Evolutionary conservation across 148 eudicot genomes (phyloP).

Genomic region (Camellia japonica): DNA sequence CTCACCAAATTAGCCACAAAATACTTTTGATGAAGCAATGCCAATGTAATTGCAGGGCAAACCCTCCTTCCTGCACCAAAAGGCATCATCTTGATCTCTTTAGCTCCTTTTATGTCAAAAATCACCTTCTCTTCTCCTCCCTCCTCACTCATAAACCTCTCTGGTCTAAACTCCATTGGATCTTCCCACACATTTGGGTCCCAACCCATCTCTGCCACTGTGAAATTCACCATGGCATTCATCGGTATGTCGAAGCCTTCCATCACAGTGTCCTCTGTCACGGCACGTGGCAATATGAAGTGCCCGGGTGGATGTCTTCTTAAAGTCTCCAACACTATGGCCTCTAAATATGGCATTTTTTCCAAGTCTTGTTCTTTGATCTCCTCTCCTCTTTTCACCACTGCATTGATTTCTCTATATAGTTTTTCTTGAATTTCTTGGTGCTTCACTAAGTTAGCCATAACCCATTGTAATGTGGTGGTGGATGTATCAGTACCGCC

Average conservation of each 20-base stretch:
- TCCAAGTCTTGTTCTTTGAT: constrained; percentile 20
- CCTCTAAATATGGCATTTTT: constrained; percentile 21
- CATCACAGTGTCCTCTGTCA: constrained; percentile 3
- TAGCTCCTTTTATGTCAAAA: constrained; percentile 16
- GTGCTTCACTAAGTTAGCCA: constrained; percentile 28
- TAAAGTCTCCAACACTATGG: constrained; percentile 21
- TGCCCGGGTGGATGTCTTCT: constrained; percentile 27
- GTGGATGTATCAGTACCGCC: constrained; percentile 21
- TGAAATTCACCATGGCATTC: constrained; percentile 18
- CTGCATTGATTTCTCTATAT: constrained; percentile 1
- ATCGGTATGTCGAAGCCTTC: constrained; percentile 19
- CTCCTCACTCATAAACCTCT: constrained; percentile 10
- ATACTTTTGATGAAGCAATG: constrained; percentile 18
- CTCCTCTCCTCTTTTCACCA: background rate
- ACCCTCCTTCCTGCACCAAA: constrained; percentile 25
- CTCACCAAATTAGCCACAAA: constrained; percentile 21
- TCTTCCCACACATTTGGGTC: constrained; percentile 23
- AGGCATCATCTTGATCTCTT: constrained; percentile 24
- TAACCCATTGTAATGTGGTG: constrained; percentile 20
- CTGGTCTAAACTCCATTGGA: constrained; percentile 24
- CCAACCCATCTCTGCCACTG: constrained; percentile 27
- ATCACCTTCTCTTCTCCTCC: background rate
- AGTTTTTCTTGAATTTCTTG: constrained; percentile 18
- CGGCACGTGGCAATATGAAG: constrained; percentile 15
- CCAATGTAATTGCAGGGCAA: constrained; percentile 21